Percentiles rank a stretch among this genome's conserved stretches.
Evolutionary conservation across 148 eudicot genomes (phyloP).

Genomic region (Nepenthes mirabilis): DNA sequence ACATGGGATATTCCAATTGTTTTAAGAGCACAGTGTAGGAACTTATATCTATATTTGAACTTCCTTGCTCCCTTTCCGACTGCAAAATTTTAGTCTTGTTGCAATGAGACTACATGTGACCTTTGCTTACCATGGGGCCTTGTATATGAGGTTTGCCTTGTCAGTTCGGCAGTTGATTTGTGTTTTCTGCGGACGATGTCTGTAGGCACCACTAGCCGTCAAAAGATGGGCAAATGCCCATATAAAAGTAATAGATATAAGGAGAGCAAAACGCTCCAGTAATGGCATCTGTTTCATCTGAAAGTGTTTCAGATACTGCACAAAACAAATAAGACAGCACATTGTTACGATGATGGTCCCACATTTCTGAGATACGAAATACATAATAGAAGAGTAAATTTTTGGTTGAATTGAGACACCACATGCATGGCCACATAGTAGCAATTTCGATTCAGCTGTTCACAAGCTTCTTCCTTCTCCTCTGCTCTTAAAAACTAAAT

Average conservation of each 20-base stretch:
- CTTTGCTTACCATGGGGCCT: slow-evolving; percentile 76
- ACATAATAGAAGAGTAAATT: not conserved
- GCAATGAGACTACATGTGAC: not conserved
- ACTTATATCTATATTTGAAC: too few relatives aligned
- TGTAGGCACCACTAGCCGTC: slow-evolving; percentile 96
- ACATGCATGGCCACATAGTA: too few relatives aligned
- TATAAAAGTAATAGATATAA: slow-evolving; percentile 57
- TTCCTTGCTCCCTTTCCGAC: too few relatives aligned
- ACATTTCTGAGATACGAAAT: not conserved
- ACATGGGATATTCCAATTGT: too few relatives aligned
- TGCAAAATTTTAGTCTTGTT: too few relatives aligned
- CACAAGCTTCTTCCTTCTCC: too few relatives aligned
- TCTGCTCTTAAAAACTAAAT: too few relatives aligned
- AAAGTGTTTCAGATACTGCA: slow-evolving; percentile 85
- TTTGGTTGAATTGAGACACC: too few relatives aligned
- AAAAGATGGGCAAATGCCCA: slow-evolving; percentile 98
- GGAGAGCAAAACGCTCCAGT: slow-evolving; percentile 81
- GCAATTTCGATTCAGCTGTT: too few relatives aligned
- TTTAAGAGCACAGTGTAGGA: too few relatives aligned
- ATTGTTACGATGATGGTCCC: not conserved
- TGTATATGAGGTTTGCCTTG: slow-evolving; percentile 71
- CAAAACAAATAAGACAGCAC: slow-evolving; percentile 3
- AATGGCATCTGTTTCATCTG: slow-evolving; percentile 68
- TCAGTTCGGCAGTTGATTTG: slow-evolving; percentile 79
- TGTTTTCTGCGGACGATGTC: slow-evolving; percentile 67